Evolutionary conservation across 2,329 filamentous ascomycete genomes (phyloP), one percentile per base, ranked within the genome.

Genomic region (Zasmidium angulare): DNA sequence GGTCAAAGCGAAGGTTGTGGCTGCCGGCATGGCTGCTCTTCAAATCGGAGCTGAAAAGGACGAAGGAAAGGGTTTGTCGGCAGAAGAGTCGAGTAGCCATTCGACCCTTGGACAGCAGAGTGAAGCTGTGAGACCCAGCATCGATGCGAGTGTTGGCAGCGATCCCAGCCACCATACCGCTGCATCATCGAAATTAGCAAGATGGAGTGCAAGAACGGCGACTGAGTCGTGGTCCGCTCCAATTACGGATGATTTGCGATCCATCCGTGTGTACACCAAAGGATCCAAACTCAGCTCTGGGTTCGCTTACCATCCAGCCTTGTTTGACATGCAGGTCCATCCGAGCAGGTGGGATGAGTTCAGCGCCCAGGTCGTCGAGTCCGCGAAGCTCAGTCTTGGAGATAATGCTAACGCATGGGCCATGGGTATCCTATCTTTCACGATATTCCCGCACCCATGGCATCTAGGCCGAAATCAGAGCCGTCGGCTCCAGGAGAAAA

Each of bases 261-360:
- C 56, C 6, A 49, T 69, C 9, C 62, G 59, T 11, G 58, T 69
- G 3, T 47, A 60, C 17, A 67, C 67, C 19, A 66, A 60, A 55
- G 67, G 67, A 14, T 24, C 62, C 2, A 55, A 60, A n/a, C 55
- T 69, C 21, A 62, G 61, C 17, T 63, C 61, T 3, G 66, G 67
- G 2, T 69, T 68, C 24, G 50, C 66, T 1, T 69, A 69, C 22
- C 67, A 68, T 54, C 63, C 63, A 4, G 58, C 61, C 11, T 58
- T 69, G 9, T 68, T 64, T 49, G 67, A 69, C 19, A 23, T 68
- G n/a, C 59, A 59, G 9, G 62, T 69, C 12, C 64, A 64, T 48
- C 66, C 64, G 7, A 59, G 59, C 20, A 64, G 61, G 26, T 69
- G 67, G 67, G 62, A 68, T 7, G 47, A 56, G 11, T 69, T 69